Evolutionary conservation across 2,329 filamentous ascomycete species (phyloP), one percentile per base, ranked within the genome.

Genomic region (Calonectria pauciramosa): DNA sequence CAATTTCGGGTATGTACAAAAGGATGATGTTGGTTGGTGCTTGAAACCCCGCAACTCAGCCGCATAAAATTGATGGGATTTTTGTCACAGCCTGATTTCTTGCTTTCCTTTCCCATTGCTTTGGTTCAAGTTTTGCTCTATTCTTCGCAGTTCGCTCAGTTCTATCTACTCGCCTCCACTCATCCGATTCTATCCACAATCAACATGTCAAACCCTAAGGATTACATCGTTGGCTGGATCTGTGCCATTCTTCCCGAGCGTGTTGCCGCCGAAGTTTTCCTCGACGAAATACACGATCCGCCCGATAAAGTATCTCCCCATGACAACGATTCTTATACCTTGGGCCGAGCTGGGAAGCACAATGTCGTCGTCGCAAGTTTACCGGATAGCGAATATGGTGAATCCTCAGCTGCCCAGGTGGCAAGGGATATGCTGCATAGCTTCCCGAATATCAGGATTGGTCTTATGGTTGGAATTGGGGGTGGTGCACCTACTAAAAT

Each of bases 171-270:
- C 10, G 5, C 20, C 4, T 5, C 2, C 8, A 8, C 9, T 10
- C 13, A 4, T 13, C 44, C 9, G 11, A 10, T 13, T 47, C 20
- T 13, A 23, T 8, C 16, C 41, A 23, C 3, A 9, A 10, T 47
- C 44, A 23, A 47, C 6, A 47, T 47, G 44, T 47, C 44, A 3
- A 13, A 47, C 6, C 44, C 44, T 5, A 47, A 23, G 3, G 44
- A 47, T 65, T 83, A 82, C 54, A 76, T 67, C 10, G 75, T 82
- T 38, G 81, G 79, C 11, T 84, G 81, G 82, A 80, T 83, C 60
- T 83, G 79, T 59, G 76, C 81, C 14, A 70, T 83, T 9, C 49
- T 73, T 20, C 68, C 77, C 9, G 82, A 84, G 38, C 73, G 76
- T 44, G 73, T 78, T 44, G 82, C 81, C 14, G 80, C 82, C 1